Evolutionary conservation across 768 basidiomycete species (phyloP).

Genomic region (Suillus discolor): DNA sequence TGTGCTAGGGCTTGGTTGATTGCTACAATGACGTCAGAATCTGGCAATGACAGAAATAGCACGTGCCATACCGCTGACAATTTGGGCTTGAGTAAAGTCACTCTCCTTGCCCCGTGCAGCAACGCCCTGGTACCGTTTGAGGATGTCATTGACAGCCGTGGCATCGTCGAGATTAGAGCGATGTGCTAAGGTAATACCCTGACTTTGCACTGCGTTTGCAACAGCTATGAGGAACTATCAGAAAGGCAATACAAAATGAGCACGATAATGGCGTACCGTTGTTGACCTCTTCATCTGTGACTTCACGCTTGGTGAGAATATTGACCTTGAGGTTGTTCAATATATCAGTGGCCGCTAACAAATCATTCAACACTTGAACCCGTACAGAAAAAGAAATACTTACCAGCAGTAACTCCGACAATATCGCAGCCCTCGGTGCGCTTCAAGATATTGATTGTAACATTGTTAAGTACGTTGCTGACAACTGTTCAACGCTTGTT

Average conservation of each 20-base stretch:
- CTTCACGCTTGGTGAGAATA: background rate
- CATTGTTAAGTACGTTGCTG: background rate
- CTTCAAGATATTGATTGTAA: no score
- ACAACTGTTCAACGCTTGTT: background rate
- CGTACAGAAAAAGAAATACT: no score
- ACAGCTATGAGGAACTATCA: background rate
- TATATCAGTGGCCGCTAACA: background rate
- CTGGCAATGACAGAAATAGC: accelerated
- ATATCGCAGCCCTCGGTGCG: no score
- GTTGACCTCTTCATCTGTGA: no score
- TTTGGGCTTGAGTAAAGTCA: no score
- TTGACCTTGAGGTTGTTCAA: background rate
- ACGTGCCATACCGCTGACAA: background rate
- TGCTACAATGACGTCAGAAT: background rate
- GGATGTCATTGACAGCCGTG: no score
- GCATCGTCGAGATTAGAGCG: no score
- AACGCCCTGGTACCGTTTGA: no score
- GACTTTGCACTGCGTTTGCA: accelerated
- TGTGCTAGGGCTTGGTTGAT: no score
- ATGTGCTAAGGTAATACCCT: no score
- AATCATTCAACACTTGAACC: background rate
- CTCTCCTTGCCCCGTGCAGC: no score
- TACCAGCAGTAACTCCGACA: background rate
- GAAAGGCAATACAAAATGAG: background rate
- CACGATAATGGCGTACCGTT: background rate